Base-by-base conservation (phyloP, 257 asterid species). In the Nemophila menziesii region DNA sequence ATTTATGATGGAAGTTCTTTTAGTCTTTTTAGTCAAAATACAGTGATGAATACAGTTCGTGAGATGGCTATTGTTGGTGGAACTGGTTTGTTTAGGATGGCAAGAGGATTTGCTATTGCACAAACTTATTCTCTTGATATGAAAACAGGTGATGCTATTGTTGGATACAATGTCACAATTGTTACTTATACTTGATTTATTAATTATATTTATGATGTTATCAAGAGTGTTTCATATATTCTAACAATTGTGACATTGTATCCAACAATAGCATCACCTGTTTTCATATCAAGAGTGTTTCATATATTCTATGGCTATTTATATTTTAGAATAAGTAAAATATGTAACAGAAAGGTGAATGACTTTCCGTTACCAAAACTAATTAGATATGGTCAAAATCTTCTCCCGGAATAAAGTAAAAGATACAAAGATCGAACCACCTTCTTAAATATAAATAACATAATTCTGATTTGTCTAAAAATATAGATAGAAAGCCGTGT, bases 21-120 rank as follows among this genome's bases (percentile, higher is more conserved):
- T 16, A 86, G 92, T 55, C 69, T 81, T 33, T 67, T 86, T 1
- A 67, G 96, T n/a, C 48, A 67, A 6, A 86, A 86, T 52, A 72
- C 64, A 20, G 79, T 40, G 0, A 0, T 22, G 49, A 37, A 76
- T 1, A 58, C 70, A 20, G 73, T 62, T 8, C 82, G 96, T n/a
- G 96, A 86, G 62, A 71, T 86, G 93, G 71, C 96, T 0, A 60
- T 86, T 0, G 93, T 81, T 0, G 96, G 96, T 1, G 93, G 93
- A 3, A 81, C 96, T 8, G 93, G 96, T 0, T 72, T 81, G 24
- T 84, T 84, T 40, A 68, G 95, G 29, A 22, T 84, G 59, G 92
- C 79, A 0, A 77, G 84, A 0, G 95, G 95, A 6, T 84, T 70
- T 18, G 93, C 90, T 8, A 49, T 84, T 2, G 96, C 89, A 10